These are phyloP conservation scores for Backusella psychrophila DNA, from an alignment of 192 early-diverging fungal species.

Conservation along the genomic window DNA sequence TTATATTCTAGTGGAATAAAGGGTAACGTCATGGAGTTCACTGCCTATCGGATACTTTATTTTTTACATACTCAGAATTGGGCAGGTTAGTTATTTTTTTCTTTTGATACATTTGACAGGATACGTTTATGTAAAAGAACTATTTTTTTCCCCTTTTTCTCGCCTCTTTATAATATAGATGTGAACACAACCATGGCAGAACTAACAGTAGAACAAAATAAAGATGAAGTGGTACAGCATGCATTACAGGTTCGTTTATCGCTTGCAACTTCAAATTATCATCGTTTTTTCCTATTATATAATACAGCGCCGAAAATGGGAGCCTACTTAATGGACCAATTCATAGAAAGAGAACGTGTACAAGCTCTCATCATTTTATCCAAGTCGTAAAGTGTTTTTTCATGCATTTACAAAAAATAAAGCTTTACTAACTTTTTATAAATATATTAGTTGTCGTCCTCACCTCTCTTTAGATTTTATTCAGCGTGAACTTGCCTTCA, in stretches of 20 bases:
- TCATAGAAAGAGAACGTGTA: constrained; percentile 84
- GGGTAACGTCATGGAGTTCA: constrained; percentile 87
- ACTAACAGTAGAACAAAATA: constrained; percentile 68
- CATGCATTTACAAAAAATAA: background rate
- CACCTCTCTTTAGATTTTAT: constrained; percentile 57
- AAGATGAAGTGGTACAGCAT: constrained; percentile 64
- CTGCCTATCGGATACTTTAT: constrained; percentile 93
- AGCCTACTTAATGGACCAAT: constrained; percentile 89
- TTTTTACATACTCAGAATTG: constrained; percentile 84
- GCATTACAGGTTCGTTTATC: constrained; percentile 83
- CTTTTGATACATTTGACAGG: background rate
- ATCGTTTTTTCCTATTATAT: constrained; percentile 82
- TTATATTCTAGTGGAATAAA: constrained; percentile 72
- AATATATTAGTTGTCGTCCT: constrained; percentile 52
- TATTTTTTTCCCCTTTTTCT: background rate
- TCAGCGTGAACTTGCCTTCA: constrained; percentile 68
- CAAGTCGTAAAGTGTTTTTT: constrained; percentile 59
- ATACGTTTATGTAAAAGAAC: background rate
- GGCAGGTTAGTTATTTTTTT: constrained; percentile 51
- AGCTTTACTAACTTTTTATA: background rate
- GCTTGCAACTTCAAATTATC: constrained; percentile 83
- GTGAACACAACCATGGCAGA: constrained; percentile 75
- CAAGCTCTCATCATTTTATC: constrained; percentile 72
- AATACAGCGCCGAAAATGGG: constrained; percentile 80
- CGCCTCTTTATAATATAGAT: constrained; percentile 45